These are phyloP conservation scores for Cocos nucifera DNA, from an alignment of 176 grass and related monocot species.

Conservation along the genomic window DNA sequence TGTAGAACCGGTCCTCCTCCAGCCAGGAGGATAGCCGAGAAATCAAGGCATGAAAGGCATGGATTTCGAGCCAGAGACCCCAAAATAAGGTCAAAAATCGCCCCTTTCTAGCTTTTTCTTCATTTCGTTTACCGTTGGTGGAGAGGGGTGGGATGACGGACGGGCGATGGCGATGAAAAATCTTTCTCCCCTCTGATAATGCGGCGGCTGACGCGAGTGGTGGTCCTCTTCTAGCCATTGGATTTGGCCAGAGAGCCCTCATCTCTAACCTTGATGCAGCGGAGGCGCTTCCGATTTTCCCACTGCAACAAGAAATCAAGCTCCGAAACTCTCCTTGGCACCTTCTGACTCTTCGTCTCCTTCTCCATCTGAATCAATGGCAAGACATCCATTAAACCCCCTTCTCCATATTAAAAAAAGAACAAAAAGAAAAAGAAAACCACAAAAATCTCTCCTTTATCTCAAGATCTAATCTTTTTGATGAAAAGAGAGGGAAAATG, in stretches of 20 bases:
- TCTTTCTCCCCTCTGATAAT: slow-evolving; percentile 34
- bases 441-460: no score
- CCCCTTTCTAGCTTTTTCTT: background rate
- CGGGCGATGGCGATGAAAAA: slow-evolving; percentile 22
- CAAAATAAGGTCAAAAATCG: background rate
- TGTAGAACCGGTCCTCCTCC: slow-evolving; percentile 76
- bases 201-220: slow-evolving; percentile 3
- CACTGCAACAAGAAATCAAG: slow-evolving; percentile 7
- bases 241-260: background rate
- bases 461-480: no score
- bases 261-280: slow-evolving; percentile 5
- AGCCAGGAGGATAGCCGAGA: slow-evolving; percentile 29
- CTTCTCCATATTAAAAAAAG: no score
- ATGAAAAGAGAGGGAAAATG: no score
- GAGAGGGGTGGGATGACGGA: slow-evolving; percentile 35
- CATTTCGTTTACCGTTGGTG: slow-evolving; percentile 44
- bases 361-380: slow-evolving; percentile 11
- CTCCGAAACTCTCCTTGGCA: background rate
- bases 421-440: no score
- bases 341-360: background rate
- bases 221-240: background rate
- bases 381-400: no score
- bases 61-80: background rate
- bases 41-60: background rate
- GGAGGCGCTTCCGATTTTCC: slow-evolving; percentile 10